These are phyloP conservation scores for carrot (Daucus carota) DNA, from an alignment of 129 eudicot species.

Conservation along the genomic window DH1_v3.0 NC_030381.2:5061501-5062000, in stretches of 20 bases:
- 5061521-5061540: not conserved
- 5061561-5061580: too few species aligned
- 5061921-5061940: not conserved
- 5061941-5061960: not conserved
- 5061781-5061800: not conserved
- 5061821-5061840: too few species aligned
- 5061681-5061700: slow-evolving; percentile 2
- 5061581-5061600: not conserved
- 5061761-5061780: not conserved
- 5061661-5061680: not conserved
- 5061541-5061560: not conserved
- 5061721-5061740: not conserved
- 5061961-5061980: not conserved
- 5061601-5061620: not conserved
- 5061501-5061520: slow-evolving; percentile 14
- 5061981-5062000: not conserved
- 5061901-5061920: not conserved
- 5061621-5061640: slow-evolving; percentile 11
- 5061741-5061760: not conserved
- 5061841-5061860: not conserved
- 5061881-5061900: not conserved
- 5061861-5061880: not conserved
- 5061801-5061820: not conserved
- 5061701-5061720: not conserved
- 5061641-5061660: slow-evolving; percentile 9